Evolutionary conservation across 106 monocot species (phyloP).

Genomic region (Ottelia alismoides): DNA sequence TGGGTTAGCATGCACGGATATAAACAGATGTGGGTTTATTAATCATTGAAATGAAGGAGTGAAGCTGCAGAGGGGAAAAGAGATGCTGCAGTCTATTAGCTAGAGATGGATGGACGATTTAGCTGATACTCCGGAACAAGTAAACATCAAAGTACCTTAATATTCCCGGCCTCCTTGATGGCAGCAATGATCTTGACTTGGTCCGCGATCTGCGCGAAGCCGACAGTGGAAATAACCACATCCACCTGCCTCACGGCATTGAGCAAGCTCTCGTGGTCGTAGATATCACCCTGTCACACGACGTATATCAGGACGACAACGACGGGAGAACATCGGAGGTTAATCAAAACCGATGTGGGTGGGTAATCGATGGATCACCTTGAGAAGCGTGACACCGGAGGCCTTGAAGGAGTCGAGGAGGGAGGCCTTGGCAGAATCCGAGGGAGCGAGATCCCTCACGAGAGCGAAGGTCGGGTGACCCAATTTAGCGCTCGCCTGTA

Average conservation of each 20-base stretch:
- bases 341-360: not conserved
- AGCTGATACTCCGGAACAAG: not conserved
- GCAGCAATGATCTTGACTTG: slow-evolving; percentile 32
- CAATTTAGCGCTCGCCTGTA: no score
- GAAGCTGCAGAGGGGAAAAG: not conserved
- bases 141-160: slow-evolving; percentile 17
- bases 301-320: not conserved
- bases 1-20: no score
- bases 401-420: slow-evolving; percentile 23
- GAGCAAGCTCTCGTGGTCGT: slow-evolving; percentile 40
- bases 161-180: slow-evolving; percentile 28
- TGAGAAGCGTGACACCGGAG: slow-evolving; percentile 24
- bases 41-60: no score
- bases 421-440: slow-evolving; percentile 18
- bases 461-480: no score
- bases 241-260: no score
- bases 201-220: slow-evolving; percentile 10
- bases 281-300: slow-evolving; percentile 23
- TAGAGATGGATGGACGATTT: no score
- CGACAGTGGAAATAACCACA: no score
- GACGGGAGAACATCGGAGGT: not conserved
- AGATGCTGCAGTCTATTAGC: not conserved
- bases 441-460: slow-evolving; percentile 14
- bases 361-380: slow-evolving; percentile 6
- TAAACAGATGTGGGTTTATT: no score